phyloP scores from a whole-genome alignment of 2,329 filamentous ascomycete genomes.

The Trichoderma hamatum region DNA sequence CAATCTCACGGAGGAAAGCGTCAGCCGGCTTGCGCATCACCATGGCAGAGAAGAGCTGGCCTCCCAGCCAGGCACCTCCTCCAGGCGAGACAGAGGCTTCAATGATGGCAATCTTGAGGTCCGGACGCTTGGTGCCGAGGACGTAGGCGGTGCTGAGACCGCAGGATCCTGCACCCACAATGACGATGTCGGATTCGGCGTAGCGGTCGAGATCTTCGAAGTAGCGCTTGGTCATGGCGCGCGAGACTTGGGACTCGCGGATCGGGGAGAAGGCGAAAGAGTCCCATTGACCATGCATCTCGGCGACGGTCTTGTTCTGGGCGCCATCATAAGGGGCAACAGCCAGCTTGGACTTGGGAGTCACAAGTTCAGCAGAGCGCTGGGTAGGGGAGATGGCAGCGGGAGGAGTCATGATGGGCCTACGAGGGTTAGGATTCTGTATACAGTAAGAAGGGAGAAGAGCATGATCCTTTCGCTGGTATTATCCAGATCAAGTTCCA shows the following conservation, averaged over 20 bases:
- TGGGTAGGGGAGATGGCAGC: slow-evolving; percentile 65
- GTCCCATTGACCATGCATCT: slow-evolving; percentile 78
- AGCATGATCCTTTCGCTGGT: slow-evolving; percentile 99
- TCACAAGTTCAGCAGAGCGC: slow-evolving; percentile 51
- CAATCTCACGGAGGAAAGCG: slow-evolving; percentile 77
- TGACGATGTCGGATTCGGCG: slow-evolving; percentile 92
- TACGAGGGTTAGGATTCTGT: slow-evolving; percentile 37
- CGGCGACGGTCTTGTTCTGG: slow-evolving; percentile 57
- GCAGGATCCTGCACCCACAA: slow-evolving; percentile 87
- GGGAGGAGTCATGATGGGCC: slow-evolving; percentile 74
- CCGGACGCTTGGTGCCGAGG: slow-evolving; percentile 79
- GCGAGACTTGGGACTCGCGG: slow-evolving; percentile 88
- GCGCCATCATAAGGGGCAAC: slow-evolving; percentile 32
- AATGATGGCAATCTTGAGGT: slow-evolving; percentile 88
- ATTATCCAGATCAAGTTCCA: slow-evolving; percentile 97
- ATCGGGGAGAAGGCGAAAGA: slow-evolving; percentile 82
- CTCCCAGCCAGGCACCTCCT: slow-evolving; percentile 89
- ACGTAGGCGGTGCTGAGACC: slow-evolving; percentile 84
- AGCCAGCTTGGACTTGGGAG: slow-evolving; percentile 49
- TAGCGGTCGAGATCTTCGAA: slow-evolving; percentile 86
- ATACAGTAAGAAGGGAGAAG: slow-evolving; percentile 45
- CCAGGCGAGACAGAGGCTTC: slow-evolving; percentile 86
- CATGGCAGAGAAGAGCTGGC: slow-evolving; percentile 94
- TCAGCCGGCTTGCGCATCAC: slow-evolving; percentile 92
- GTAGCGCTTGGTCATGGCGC: slow-evolving; percentile 92